These are phyloP conservation scores for Sphaceloma murrayae DNA, from an alignment of 2,329 filamentous ascomycete genomes.

Conservation along the genomic window DNA sequence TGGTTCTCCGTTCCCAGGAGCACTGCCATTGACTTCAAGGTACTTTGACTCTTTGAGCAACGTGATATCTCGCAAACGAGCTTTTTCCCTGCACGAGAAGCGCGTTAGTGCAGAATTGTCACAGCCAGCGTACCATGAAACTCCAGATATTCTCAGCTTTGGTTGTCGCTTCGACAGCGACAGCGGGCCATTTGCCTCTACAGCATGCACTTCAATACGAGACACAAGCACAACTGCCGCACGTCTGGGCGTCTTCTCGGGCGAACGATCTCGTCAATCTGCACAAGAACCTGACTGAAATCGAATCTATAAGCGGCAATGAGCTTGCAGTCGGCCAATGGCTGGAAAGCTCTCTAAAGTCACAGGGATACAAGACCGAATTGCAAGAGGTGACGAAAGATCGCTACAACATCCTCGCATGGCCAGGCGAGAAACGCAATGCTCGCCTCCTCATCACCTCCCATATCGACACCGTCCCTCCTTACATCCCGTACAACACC, in stretches of 20 bases:
- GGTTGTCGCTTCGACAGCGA: background rate
- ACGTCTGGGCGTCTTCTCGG: background rate
- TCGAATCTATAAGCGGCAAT: constrained; percentile 59
- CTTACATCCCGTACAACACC: constrained; percentile 59
- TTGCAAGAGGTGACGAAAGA: constrained; percentile 42
- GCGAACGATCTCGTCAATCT: constrained; percentile 53
- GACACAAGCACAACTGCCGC: background rate
- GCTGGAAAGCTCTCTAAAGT: constrained; percentile 56
- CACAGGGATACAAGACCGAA: constrained; percentile 53
- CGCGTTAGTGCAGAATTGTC: background rate
- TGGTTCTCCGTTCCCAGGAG: background rate
- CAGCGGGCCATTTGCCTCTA: background rate
- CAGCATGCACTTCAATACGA: background rate
- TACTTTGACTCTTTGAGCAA: background rate
- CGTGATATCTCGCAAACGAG: background rate
- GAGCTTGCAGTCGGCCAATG: constrained; percentile 61
- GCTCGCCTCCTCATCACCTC: constrained; percentile 60
- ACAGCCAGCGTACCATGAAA: background rate
- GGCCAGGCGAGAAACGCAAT: constrained; percentile 39
- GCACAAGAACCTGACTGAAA: constrained; percentile 65
- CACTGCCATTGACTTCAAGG: constrained; percentile 12
- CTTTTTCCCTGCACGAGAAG: background rate
- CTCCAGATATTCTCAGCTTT: background rate
- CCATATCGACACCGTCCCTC: constrained; percentile 74
- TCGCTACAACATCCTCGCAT: constrained; percentile 72